phyloP scores from a whole-genome alignment of 192 early-diverging fungal genomes.

The Backusella macrospora region DNA sequence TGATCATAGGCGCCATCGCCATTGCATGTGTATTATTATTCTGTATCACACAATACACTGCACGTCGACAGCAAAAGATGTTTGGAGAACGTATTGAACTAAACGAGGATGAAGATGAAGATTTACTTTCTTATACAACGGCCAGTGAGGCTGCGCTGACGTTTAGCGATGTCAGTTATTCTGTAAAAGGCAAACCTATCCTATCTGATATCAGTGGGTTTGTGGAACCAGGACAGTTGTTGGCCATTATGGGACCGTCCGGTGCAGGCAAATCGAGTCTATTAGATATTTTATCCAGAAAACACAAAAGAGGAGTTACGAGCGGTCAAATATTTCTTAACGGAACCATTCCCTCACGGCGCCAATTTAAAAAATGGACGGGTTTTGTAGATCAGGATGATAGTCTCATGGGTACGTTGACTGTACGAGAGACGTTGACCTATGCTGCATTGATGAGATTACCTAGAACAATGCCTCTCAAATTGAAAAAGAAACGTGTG shows the following conservation, averaged over 20 bases:
- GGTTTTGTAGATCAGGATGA: slow-evolving; percentile 94
- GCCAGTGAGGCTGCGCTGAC: slow-evolving; percentile 13
- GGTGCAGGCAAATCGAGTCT: slow-evolving; percentile 92
- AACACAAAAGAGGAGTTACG: slow-evolving; percentile 34
- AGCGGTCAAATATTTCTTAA: slow-evolving; percentile 52
- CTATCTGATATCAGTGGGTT: slow-evolving; percentile 74
- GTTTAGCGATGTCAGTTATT: slow-evolving; percentile 30
- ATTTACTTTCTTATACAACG: background rate
- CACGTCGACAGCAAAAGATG: slow-evolving; percentile 26
- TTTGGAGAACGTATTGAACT: slow-evolving; percentile 25
- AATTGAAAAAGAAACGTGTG: slow-evolving; percentile 53
- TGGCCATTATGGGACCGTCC: slow-evolving; percentile 91
- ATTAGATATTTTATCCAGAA: slow-evolving; percentile 49
- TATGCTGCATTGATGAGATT: slow-evolving; percentile 77
- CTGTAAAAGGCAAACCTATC: slow-evolving; percentile 56
- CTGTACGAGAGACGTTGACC: slow-evolving; percentile 88
- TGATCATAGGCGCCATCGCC: slow-evolving; percentile 22
- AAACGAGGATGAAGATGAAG: slow-evolving; percentile 1
- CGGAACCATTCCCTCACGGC: slow-evolving; percentile 45
- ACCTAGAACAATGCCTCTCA: slow-evolving; percentile 53
- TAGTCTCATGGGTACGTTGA: slow-evolving; percentile 80
- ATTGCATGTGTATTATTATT: slow-evolving; percentile 26
- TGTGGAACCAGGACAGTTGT: slow-evolving; percentile 70
- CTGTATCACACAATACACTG: slow-evolving; percentile 20
- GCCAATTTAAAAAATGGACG: slow-evolving; percentile 55